Evolutionary conservation across 164 flowering plant species (phyloP).

Genomic region (Pachysandra terminalis): DNA sequence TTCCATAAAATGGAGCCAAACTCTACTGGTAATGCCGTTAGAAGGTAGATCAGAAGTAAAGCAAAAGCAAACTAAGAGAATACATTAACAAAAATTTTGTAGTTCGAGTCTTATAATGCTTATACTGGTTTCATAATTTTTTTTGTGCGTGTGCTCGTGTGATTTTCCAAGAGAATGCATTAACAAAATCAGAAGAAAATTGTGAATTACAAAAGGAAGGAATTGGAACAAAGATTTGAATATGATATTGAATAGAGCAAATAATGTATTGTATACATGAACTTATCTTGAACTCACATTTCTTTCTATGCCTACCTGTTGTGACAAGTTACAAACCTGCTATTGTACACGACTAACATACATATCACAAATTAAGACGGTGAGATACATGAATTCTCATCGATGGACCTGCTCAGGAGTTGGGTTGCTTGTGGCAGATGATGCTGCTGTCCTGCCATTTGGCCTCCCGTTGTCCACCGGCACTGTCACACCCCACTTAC

Average conservation of each 20-base stretch:
- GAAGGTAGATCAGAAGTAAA: too few species aligned
- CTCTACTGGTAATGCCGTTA: neutral
- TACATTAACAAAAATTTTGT: too few species aligned
- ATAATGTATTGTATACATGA: neutral
- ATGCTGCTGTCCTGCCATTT: conserved; percentile 46
- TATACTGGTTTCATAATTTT: too few species aligned
- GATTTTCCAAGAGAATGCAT: too few species aligned
- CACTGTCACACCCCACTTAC: conserved; percentile 65
- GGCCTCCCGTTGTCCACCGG: conserved; percentile 55
- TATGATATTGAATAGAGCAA: too few species aligned
- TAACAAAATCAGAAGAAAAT: too few species aligned
- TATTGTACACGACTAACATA: conserved; percentile 21
- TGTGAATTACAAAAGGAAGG: too few species aligned
- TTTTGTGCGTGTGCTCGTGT: too few species aligned
- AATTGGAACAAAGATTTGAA: too few species aligned
- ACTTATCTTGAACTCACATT: neutral
- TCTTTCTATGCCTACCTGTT: conserved; percentile 8
- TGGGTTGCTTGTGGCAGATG: conserved; percentile 67
- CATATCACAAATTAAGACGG: too few species aligned
- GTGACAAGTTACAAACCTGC: conserved; percentile 7
- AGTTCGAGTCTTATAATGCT: too few species aligned
- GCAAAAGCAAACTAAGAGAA: too few species aligned
- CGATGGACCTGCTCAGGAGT: conserved; percentile 60
- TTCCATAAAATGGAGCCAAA: neutral
- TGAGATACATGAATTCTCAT: conserved; percentile 33